Evolutionary conservation across 257 asterid genomes (phyloP), one percentile per base, ranked within the genome.

Genomic region (Paraleonurus japonicus): DNA sequence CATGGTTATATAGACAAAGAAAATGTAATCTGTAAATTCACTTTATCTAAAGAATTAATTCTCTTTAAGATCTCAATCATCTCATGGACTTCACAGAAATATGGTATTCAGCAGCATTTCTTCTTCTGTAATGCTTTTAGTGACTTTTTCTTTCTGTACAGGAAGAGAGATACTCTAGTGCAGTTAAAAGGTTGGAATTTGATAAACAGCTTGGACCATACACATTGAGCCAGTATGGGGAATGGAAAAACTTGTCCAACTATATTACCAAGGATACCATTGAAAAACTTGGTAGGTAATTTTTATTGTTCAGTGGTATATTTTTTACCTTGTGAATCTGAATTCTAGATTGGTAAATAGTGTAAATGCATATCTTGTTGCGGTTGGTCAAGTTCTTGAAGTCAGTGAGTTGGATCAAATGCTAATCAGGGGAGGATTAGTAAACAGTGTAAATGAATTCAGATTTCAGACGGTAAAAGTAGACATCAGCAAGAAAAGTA

Each of bases 201-300:
- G 99, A 89, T 76, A 81, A 72, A 68, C 86, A 92, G 24, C 91
- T 95, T 75, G 98, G 99, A 71, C 96, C 98, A 69, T 91, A 95
- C 76, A 39, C 84, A 74, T 79, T 88, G 76, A 80, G 84, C 45
- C 87, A 78, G 67, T 88, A 86, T 63, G 90, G 85, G 65, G 92
- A 83, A 62, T 94, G 98, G 99, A 94, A 80, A 65, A 85, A 72
- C 69, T 81, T 94, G 79, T 89, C 96, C 72, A 89, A 85, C 80
- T 94, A 81, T 74, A 85, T 94, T 55, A 82, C 93, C 37, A 89
- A 73, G 86, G 85, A 80, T 69, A 81, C 87, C 22, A 68, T 89
- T 78, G 92, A 88, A 63, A 88, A 76, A 45, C 78, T 86, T 78
- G 97, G 99, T 94, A 70, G 69, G 83, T 71, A 60, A 24, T 24